Evolutionary conservation across 495 filamentous ascomycete genomes (phyloP), one percentile per base, ranked within the genome.

Genomic region (Parmelia sp.): DNA sequence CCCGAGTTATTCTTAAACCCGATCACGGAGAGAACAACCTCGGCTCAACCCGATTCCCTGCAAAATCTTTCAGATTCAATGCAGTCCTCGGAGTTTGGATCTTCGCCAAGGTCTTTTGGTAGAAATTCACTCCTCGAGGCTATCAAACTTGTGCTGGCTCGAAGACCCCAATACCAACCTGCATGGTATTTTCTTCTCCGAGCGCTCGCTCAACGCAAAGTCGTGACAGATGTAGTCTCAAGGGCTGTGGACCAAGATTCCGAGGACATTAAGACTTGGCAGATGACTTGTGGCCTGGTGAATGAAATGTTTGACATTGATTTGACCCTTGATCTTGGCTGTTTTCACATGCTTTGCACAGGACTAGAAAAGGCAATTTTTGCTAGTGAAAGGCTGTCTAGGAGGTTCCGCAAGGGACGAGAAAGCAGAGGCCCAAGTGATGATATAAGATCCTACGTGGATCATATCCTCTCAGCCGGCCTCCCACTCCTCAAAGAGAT

Each of bases 281-380:
- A 44, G 12, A 64, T 57, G 0, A 55, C 59, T 7, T 51, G 55
- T 27, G 36, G 27, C 7, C 51, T 71, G 4, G 39, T 78, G 9
- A 65, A 68, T 19, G 78, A 76, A 70, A 80, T 81, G 75, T 68
- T 75, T 21, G 60, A 70, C 6, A 69, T 70, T 31, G 70, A 75
- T 25, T 58, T 82, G 31, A 76, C 77, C 39, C 61, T 75, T 21
- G 77, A 78, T 36, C 67, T 78, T 29, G 65, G 73, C 3, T 79
- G 76, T 2, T 82, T 86, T 60, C 68, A 74, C 12, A 49, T 72
- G 23, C 66, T 86, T n/a, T 84, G 82, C 66, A 58, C 63, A 31
- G 72, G 74, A 23, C 80, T 82, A 53, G 74, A 75, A 11, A 75
- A 71, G 56, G 78, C 78, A 35, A 69, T 82, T 42, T 56, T 58